phyloP scores from a whole-genome alignment of 805 yeast species.

The Tetrapisispora nanseiensis region DNA sequence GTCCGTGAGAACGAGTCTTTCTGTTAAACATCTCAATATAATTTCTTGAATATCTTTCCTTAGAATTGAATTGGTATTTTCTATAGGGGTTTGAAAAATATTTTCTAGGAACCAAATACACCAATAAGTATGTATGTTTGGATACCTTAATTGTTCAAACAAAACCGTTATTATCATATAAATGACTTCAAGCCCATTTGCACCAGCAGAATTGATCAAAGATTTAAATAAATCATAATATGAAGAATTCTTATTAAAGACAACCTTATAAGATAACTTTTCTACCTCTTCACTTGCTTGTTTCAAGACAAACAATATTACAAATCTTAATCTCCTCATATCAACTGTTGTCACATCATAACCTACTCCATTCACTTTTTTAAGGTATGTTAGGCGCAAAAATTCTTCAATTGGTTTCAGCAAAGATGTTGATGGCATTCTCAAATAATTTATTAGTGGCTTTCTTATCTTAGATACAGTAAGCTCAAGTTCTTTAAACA shows the following conservation, averaged over 20 bases:
- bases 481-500: conserved; percentile 48
- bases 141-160: conserved; percentile 84
- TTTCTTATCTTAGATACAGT: conserved; percentile 59
- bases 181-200: conserved; percentile 52
- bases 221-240: conserved; percentile 60
- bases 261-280: conserved; percentile 34
- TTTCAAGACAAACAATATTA: conserved; percentile 69
- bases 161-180: conserved; percentile 69
- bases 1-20: conserved; percentile 56
- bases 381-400: conserved; percentile 7
- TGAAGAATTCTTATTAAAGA: conserved; percentile 50
- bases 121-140: conserved; percentile 87
- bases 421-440: conserved; percentile 63
- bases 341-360: conserved; percentile 43
- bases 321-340: conserved; percentile 51
- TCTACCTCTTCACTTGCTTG: conserved; percentile 50
- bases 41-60: conserved; percentile 51
- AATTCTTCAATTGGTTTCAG: conserved; percentile 53
- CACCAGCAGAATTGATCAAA: conserved; percentile 39
- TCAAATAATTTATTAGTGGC: conserved; percentile 67
- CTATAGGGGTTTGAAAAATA: conserved; percentile 58
- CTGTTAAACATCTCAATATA: conserved; percentile 70
- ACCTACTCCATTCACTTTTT: conserved; percentile 52
- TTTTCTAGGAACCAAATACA: conserved; percentile 54
- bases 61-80: conserved; percentile 29